Evolutionary conservation across 2,329 filamentous ascomycete genomes (phyloP), one percentile per base, ranked within the genome.

Genomic region (Pseudopithomyces chartarum): DNA sequence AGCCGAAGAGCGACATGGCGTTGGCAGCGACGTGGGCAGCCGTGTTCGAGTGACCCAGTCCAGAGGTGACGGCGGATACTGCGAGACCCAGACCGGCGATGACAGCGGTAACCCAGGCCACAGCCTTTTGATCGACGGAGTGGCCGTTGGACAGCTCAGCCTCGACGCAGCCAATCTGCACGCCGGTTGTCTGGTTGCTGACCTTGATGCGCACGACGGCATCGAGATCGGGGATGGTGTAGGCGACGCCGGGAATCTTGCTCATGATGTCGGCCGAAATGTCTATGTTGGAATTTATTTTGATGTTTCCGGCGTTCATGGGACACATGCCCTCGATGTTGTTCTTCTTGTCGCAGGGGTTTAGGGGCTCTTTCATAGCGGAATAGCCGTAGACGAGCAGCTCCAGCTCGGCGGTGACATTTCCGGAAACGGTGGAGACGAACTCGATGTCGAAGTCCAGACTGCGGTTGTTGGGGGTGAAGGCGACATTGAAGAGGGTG

Each of bases 21-120:
- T 96, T 97, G 54, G 93, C 90, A 53, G 94, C 94, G 61, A 98
- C 91, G 77, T 98, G 94, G 49, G 94, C 92, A 45, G 94, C 93
- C 5, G 94, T 94, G 75, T 97, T 97, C 48, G 91, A 91, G 76
- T 97, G 92, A 11, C 94, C 94, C 4, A 97, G 81, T 32, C 92
- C 92, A 26, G 92, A 97, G 29, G 94, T 90, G 62, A 97, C 85
- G 59, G 92, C 94, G 42, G 94, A 97, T 8, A 92, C 89, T 47
- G 92, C 82, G 45, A 97, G 82, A 64, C 90, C 92, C 44, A 96
- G 79, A 58, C 91, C 92, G 62, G 92, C 91, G 67, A 97, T 92
- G 64, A 96, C 83, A 56, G 94, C 94, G 23, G 93, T 92, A 36
- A 87, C 84, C 93, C 93, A 97, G 68, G 92, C 92, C 39, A 97